Conservation (phyloP, 2,329 filamentous ascomycete species). For the Aspergillus quadrilineatus region DNA sequence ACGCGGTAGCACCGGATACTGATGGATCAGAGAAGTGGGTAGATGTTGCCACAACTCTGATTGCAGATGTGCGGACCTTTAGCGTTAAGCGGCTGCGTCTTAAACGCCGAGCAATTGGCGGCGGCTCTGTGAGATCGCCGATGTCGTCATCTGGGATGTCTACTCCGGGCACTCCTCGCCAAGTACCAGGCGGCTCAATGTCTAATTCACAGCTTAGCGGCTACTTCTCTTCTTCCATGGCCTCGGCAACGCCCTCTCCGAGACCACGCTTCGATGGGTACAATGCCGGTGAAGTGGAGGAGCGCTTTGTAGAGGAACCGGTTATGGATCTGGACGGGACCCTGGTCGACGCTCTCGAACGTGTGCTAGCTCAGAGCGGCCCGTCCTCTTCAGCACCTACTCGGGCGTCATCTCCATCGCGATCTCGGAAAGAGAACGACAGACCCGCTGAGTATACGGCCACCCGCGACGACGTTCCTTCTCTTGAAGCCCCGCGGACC, state of each 20-base stretch:
- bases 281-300: constrained; percentile 42
- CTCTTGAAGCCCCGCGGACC: constrained; percentile 48
- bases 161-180: constrained; percentile 27
- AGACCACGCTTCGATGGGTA: constrained; percentile 20
- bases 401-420: constrained; percentile 41
- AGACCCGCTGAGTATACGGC: constrained; percentile 22
- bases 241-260: constrained; percentile 26
- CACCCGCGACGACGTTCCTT: constrained; percentile 30
- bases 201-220: constrained; percentile 28
- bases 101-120: constrained; percentile 44
- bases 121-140: constrained; percentile 19
- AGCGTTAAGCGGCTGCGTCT: constrained; percentile 58
- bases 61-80: constrained; percentile 56
- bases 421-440: constrained; percentile 35
- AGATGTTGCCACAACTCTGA: constrained; percentile 56
- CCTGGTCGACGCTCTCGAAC: constrained; percentile 58
- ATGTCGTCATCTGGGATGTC: constrained; percentile 23
- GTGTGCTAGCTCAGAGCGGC: constrained; percentile 50
- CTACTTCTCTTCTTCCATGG: constrained; percentile 26
- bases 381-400: constrained; percentile 44
- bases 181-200: constrained; percentile 24
- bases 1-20: constrained; percentile 35
- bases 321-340: constrained; percentile 60
- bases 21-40: constrained; percentile 51
- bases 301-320: constrained; percentile 53